These are phyloP conservation scores for Xylaria sp. DNA, from an alignment of 2,329 filamentous ascomycete genomes.

Conservation along the genomic window DNA sequence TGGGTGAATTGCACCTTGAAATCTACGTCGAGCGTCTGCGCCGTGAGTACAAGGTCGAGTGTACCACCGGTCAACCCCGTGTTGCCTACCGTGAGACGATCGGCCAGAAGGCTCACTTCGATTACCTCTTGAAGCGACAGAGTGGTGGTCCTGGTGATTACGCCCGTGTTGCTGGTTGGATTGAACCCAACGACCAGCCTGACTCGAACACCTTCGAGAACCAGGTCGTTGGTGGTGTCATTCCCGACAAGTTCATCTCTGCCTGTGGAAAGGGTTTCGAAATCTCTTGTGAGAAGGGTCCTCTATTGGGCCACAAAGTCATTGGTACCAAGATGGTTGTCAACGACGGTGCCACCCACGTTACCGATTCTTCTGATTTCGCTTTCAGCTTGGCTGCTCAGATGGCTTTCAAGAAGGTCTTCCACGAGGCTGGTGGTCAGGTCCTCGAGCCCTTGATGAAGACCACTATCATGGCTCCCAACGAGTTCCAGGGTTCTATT, in stretches of 20 bases:
- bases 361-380: slow-evolving; percentile 96
- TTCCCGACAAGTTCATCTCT: slow-evolving; percentile 91
- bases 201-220: slow-evolving; percentile 79
- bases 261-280: slow-evolving; percentile 96
- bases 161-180: slow-evolving; percentile 82
- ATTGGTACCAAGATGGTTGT: slow-evolving; percentile 86
- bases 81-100: slow-evolving; percentile 97
- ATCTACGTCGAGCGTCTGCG: slow-evolving; percentile 97
- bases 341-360: slow-evolving; percentile 94
- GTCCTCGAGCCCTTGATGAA: slow-evolving; percentile 98
- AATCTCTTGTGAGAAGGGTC: slow-evolving; percentile 74
- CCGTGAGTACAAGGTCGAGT: slow-evolving; percentile 94
- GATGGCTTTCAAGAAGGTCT: slow-evolving; percentile 93
- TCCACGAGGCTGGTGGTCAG: slow-evolving; percentile 71
- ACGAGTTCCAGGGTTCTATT: slow-evolving; percentile 95
- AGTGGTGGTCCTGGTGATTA: slow-evolving; percentile 93
- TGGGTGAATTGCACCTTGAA: slow-evolving; percentile 95
- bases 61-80: slow-evolving; percentile 90
- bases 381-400: slow-evolving; percentile 92
- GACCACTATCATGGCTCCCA: slow-evolving; percentile 90
- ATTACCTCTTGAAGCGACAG: slow-evolving; percentile 93
- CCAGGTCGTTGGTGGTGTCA: slow-evolving; percentile 80
- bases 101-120: slow-evolving; percentile 71
- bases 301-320: slow-evolving; percentile 86
- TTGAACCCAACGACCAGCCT: slow-evolving; percentile 75